Base-by-base conservation (phyloP, 352 stramenopile genomes). In the Phytopythium sindhum region DNA sequence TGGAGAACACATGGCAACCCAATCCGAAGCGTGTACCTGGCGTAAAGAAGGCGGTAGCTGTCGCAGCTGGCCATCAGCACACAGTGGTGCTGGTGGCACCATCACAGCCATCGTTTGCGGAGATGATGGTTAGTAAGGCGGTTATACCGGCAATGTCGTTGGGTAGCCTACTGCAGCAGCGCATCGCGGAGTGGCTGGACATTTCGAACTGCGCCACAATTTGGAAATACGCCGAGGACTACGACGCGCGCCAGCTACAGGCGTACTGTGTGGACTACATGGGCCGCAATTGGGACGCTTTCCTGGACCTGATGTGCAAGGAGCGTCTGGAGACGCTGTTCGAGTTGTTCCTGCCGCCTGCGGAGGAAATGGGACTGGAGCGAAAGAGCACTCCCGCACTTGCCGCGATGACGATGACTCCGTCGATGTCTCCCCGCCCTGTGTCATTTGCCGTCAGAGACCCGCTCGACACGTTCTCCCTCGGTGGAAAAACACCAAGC, bases 41-140 rank as follows among this genome's bases (percentile, higher is more conserved):
- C 33, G 77, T 91, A 28, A 92, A 92, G 74, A 90, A 91, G 60
- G 86, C 83, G 0, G 51, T 89, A 14, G 64, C 79, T 0, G 83
- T 94, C 14, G 80, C 74, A 24, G 75, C 86, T 10, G 86, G 86
- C 0, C 81, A 91, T 12, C 81, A 91, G n/a, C 86, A 94, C 68
- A 90, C 80, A 3, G 83, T 75, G 10, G 72, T 94, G 21, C 74
- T 94, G 6, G 70, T 94, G 8, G 78, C 77, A 21, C 83, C 86
- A 1, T 26, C 72, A 29, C 70, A 70, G 23, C 61, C 81, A 59
- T 33, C 53, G 21, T 84, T 69, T 33, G 61, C 61, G 10, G 37
- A 14, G 8, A 60, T 33, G n/a, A 42, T 28, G 61, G 23, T 19
- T 15, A 56, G 42, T 10, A 17, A 28, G 24, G 28, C 59, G 28